Evolutionary conservation across 805 yeast genomes (phyloP).

Genomic region (Yarrowia phangngaensis): DNA sequence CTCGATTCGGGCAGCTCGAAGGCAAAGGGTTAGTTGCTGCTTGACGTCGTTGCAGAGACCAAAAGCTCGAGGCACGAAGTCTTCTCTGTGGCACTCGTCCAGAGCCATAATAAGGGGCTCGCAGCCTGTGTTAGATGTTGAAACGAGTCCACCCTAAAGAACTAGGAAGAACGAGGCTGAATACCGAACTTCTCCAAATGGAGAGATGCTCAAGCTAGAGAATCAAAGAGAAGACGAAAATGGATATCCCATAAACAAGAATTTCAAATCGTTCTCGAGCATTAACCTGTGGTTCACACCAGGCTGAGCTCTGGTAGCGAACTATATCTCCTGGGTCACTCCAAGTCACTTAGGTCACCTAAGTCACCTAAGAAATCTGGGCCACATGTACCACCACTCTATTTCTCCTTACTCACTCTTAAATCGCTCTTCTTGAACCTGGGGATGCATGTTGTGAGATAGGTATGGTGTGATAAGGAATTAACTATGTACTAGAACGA

Average conservation of each 20-base stretch:
- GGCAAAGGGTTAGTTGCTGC: constrained; percentile 71
- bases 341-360: no score
- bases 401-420: constrained; percentile 16
- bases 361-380: not conserved
- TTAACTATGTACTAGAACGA: no score
- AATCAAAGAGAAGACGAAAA: no score
- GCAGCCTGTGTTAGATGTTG: constrained; percentile 50
- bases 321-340: no score
- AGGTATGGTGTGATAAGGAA: constrained; percentile 17
- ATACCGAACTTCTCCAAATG: no score
- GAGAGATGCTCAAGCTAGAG: no score
- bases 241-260: no score
- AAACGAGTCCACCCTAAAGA: no score
- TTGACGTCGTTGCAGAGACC: constrained; percentile 85
- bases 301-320: no score
- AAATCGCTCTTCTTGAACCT: constrained; percentile 47
- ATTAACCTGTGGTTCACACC: no score
- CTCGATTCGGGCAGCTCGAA: constrained; percentile 73
- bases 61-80: constrained; percentile 62
- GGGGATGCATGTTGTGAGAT: constrained; percentile 49
- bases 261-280: no score
- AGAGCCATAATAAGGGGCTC: constrained; percentile 78
- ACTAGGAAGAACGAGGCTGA: no score
- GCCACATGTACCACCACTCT: not conserved
- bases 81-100: constrained; percentile 75